Conservation (phyloP, 192 early-diverging fungal species). For the Obelidium mucronatum region DNA sequence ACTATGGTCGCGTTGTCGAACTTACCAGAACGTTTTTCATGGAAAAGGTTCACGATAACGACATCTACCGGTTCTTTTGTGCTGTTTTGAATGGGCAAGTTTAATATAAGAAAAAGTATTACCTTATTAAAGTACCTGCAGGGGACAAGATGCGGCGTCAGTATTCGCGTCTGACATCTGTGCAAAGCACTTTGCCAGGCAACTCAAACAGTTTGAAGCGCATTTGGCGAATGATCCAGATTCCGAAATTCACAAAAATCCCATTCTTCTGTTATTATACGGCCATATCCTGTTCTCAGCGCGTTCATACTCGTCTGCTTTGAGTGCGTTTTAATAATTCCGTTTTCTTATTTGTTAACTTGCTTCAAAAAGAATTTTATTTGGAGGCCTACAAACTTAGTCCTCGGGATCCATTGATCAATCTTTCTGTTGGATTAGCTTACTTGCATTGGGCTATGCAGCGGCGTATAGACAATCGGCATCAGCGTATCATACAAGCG, state of each 20-base stretch:
- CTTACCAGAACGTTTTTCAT: slow-evolving; percentile 41
- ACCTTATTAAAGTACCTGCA: neutral
- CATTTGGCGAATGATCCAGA: slow-evolving; percentile 30
- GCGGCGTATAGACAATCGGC: slow-evolving; percentile 73
- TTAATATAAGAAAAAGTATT: slow-evolving; percentile 7
- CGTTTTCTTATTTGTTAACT: neutral
- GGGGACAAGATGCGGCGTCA: slow-evolving; percentile 49
- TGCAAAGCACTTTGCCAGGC: slow-evolving; percentile 65
- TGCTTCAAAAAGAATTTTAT: slow-evolving; percentile 48
- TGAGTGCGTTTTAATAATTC: slow-evolving; percentile 19
- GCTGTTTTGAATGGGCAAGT: slow-evolving; percentile 52
- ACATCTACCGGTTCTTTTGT: slow-evolving; percentile 59
- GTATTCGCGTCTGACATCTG: slow-evolving; percentile 55
- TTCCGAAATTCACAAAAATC: slow-evolving; percentile 38
- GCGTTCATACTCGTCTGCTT: slow-evolving; percentile 63
- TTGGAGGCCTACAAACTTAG: slow-evolving; percentile 60
- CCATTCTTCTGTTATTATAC: slow-evolving; percentile 61
- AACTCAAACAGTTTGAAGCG: slow-evolving; percentile 54
- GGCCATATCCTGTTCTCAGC: slow-evolving; percentile 67
- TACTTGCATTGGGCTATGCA: slow-evolving; percentile 74
- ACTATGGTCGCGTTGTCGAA: slow-evolving; percentile 45
- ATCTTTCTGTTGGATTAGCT: slow-evolving; percentile 66
- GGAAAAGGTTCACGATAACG: slow-evolving; percentile 29
- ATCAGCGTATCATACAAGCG: slow-evolving; percentile 67
- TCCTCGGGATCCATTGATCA: slow-evolving; percentile 74